Evolutionary conservation across 768 basidiomycete species (phyloP).

Genomic region (Collybia mongolica): DNA sequence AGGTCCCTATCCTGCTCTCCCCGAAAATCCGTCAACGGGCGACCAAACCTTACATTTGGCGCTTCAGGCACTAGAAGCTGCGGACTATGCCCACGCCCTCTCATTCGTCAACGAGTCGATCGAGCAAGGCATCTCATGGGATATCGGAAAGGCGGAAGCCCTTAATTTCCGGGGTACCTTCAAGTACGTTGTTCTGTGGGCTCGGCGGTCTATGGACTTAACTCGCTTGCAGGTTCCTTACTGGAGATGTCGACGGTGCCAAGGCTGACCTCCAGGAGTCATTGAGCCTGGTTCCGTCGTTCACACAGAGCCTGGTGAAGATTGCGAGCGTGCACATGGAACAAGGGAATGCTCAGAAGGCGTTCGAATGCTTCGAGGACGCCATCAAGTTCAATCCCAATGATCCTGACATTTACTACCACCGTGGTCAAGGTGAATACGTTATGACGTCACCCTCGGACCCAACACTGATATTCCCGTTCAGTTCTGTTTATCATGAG

Average conservation of each 20-base stretch:
- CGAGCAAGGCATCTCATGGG: conserved; percentile 80
- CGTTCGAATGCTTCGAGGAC: conserved; percentile 89
- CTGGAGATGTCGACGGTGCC: conserved; percentile 78
- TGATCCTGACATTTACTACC: conserved; percentile 97
- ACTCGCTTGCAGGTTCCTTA: conserved; percentile 67
- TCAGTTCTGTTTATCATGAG: conserved; percentile 93
- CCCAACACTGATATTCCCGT: neutral
- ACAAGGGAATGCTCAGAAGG: conserved; percentile 73
- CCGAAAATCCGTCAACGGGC: conserved; percentile 73
- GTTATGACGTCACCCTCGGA: neutral
- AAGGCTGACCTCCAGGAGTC: conserved; percentile 82
- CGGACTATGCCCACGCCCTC: conserved; percentile 81
- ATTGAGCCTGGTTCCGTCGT: conserved; percentile 59
- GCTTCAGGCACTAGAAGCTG: conserved; percentile 79
- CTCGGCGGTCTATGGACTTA: neutral
- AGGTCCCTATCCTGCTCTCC: conserved; percentile 71
- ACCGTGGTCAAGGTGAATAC: conserved; percentile 86
- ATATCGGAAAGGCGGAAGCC: conserved; percentile 78
- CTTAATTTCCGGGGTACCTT: conserved; percentile 94
- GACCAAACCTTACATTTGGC: conserved; percentile 83
- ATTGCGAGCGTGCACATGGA: conserved; percentile 98
- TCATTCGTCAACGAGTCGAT: conserved; percentile 82
- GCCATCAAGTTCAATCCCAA: conserved; percentile 79
- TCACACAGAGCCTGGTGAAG: conserved; percentile 93
- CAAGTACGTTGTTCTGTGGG: conserved; percentile 56